phyloP scores from a whole-genome alignment of 169 alveolate genomes.

The Perkinsus marinus region DNA sequence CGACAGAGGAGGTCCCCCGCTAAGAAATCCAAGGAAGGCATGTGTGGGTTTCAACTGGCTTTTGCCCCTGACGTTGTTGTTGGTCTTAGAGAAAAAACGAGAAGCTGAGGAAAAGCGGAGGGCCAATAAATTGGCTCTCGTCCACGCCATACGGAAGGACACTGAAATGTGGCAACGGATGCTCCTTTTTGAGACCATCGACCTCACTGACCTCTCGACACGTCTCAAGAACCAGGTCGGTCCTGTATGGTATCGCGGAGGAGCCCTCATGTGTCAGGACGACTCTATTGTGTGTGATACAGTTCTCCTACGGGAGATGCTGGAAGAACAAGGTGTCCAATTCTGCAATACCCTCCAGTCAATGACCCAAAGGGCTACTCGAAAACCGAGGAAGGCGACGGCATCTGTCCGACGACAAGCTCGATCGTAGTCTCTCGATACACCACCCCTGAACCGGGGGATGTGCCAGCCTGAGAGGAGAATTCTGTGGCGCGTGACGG shows the following conservation, averaged over 20 bases:
- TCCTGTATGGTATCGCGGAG: background rate
- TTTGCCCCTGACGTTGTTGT: background rate
- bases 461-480: background rate
- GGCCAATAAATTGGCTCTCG: background rate
- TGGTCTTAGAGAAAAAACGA: background rate
- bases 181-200: background rate
- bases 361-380: background rate
- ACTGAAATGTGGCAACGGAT: background rate
- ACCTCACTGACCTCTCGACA: background rate
- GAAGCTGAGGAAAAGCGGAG: background rate
- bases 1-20: background rate
- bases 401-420: background rate
- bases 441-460: background rate
- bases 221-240: background rate
- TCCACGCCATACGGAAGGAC: background rate
- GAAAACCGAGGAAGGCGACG: background rate
- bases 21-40: background rate
- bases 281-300: background rate
- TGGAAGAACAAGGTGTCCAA: background rate
- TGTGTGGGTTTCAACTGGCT: background rate
- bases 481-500: background rate
- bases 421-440: background rate
- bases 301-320: background rate
- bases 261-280: background rate
- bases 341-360: background rate